Evolutionary conservation across 345 rosid species (phyloP), one percentile per base, ranked within the genome.

Genomic region (Lepidium aucheri): DNA sequence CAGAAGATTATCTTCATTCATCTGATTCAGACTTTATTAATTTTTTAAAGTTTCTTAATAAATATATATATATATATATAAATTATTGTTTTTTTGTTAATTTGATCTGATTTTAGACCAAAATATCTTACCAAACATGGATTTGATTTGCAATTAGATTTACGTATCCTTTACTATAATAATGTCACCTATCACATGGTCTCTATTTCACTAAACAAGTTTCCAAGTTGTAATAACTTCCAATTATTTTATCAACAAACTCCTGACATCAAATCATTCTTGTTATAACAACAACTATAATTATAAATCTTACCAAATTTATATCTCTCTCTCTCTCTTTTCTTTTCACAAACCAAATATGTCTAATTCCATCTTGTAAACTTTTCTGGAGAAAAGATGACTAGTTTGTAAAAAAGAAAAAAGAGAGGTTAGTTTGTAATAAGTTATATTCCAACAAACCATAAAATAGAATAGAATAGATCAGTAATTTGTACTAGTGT

Each of bases 121-220:
- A 2, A 17, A 60, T 69, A 51, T 60, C 73, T 49, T 39, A 69
- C 32, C 73, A 14, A 53, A 7, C 54, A 39, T 68, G 59, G 53
- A 69, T 69, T 69, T 69, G 67, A 69, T 60, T 33, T 44, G 45
- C 43, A 68, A 20, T 50, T 50, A 60, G 33, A 45, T 60, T 51
- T 8, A 33, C 13, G n/a, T 60, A 69, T 42, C 28, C 38, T 33
- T 20, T 46, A 50, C 16, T 18, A 69, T 60, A 51, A 69, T 60
- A 38, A n/a, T 68, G 51, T 39, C 59, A 58, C 14, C 16, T 16
- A 68, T 57, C 65, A 58, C 58, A 47, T 58, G 65, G 24, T 58
- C 72, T 47, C 54, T 41, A 22, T 52, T 50, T 47, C 39, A 39
- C 47, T 58, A 38, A 46, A 57, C 58, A 68, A 49, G 65, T 49